phyloP scores from a whole-genome alignment of 2,329 filamentous ascomycete genomes.

The Exophiala sp. region DNA sequence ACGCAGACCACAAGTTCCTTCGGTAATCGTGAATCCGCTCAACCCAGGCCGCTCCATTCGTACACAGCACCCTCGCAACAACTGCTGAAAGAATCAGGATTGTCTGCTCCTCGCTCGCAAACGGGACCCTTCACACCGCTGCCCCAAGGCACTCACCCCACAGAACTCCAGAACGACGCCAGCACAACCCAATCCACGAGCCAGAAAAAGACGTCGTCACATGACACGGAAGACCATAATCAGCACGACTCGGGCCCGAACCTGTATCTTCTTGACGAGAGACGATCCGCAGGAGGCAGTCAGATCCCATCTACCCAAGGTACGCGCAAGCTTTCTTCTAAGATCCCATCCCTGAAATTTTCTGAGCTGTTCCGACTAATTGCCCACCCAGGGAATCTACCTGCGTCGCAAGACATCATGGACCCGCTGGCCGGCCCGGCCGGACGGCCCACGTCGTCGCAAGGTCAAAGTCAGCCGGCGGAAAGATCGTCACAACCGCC shows the following conservation, averaged over 20 bases:
- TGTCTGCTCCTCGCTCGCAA: constrained; percentile 46
- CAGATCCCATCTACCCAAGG: constrained; percentile 64
- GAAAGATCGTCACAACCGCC: constrained; percentile 11
- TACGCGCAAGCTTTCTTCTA: constrained; percentile 35
- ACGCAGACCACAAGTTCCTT: constrained; percentile 51
- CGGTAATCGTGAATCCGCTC: constrained; percentile 44
- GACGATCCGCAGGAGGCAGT: constrained; percentile 52
- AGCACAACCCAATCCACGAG: constrained; percentile 82
- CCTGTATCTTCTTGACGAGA: constrained; percentile 47
- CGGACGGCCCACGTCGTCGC: constrained; percentile 11
- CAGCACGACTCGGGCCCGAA: constrained; percentile 64
- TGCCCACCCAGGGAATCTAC: constrained; percentile 31
- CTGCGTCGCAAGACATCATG: constrained; percentile 4
- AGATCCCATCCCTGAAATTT: not conserved
- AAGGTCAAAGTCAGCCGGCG: constrained; percentile 5
- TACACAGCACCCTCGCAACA: constrained; percentile 47
- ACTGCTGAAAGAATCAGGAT: constrained; percentile 43
- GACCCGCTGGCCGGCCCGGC: not conserved
- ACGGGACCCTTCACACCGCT: constrained; percentile 56
- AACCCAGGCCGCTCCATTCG: constrained; percentile 45
- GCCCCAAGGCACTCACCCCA: constrained; percentile 55
- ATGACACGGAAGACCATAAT: constrained; percentile 52
- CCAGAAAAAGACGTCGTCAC: constrained; percentile 74
- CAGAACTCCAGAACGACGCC: constrained; percentile 75
- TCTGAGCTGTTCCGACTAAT: constrained; percentile 2